A percentile compares a stretch with the other conserved stretches of the same genome.
Conservation (phyloP, 768 basidiomycete species). For the Amanita fuliginea region DNA sequence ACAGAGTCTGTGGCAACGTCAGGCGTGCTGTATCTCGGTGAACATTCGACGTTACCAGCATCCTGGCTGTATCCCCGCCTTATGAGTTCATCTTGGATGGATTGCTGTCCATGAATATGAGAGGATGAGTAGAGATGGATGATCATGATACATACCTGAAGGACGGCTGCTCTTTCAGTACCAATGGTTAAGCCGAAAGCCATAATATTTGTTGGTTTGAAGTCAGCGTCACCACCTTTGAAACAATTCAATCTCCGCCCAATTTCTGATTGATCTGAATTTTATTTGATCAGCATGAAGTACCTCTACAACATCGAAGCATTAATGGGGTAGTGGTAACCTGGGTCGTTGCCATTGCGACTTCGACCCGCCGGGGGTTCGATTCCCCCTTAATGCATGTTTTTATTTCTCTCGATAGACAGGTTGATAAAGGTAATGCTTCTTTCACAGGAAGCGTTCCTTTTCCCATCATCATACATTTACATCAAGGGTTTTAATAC, state of each 20-base stretch:
- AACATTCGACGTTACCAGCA: slow-evolving; percentile 41
- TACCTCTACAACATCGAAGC: slow-evolving; percentile 7
- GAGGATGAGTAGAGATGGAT: slow-evolving; percentile 8
- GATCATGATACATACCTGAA: slow-evolving; percentile 41
- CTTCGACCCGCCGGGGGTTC: slow-evolving; percentile 80
- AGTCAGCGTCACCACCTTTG: slow-evolving; percentile 12
- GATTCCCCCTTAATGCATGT: slow-evolving; percentile 76
- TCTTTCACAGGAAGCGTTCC: background rate
- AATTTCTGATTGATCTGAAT: background rate
- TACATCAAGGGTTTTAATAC: background rate
- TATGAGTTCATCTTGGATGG: slow-evolving; percentile 74
- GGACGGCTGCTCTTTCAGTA: slow-evolving; percentile 61
- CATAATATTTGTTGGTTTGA: slow-evolving; percentile 39
- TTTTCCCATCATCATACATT: background rate
- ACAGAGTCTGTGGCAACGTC: slow-evolving; percentile 50
- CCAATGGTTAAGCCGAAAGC: slow-evolving; percentile 69
- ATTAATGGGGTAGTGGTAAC: slow-evolving; percentile 20
- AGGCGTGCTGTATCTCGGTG: slow-evolving; percentile 4
- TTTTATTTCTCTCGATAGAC: background rate
- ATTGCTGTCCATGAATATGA: slow-evolving; percentile 32
- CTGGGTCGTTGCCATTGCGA: slow-evolving; percentile 9
- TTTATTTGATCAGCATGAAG: background rate
- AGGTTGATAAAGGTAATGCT: background rate
- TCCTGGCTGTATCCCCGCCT: slow-evolving; percentile 66
- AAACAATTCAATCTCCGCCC: slow-evolving; percentile 4